phyloP scores from a whole-genome alignment of 495 filamentous ascomycete genomes.

The Xylaria acuta region DNA sequence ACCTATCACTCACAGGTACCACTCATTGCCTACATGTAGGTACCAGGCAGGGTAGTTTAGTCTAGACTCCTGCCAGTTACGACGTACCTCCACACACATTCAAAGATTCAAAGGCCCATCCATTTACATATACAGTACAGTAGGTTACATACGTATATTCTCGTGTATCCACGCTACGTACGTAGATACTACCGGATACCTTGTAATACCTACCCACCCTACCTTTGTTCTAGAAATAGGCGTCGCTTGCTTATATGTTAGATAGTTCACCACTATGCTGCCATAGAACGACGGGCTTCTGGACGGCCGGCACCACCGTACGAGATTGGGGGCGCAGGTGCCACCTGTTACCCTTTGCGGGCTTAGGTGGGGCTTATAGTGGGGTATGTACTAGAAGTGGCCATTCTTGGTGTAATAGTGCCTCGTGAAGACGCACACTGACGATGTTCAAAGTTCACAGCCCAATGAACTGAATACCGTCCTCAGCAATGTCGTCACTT shows the following conservation, averaged over 20 bases:
- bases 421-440: neutral
- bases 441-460: slow-evolving; percentile 2
- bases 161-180: neutral
- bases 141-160: neutral
- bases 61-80: neutral
- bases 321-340: slow-evolving; percentile 16
- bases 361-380: neutral
- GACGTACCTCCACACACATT: neutral
- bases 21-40: too few relatives aligned
- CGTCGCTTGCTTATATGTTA: neutral
- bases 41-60: neutral
- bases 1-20: neutral
- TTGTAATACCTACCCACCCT: neutral
- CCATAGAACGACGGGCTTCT: neutral
- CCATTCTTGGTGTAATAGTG: neutral
- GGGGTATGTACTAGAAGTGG: slow-evolving; percentile 5
- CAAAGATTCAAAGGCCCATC: too few relatives aligned
- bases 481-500: slow-evolving; percentile 12
- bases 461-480: neutral
- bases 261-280: neutral
- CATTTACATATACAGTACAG: neutral
- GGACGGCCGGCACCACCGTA: slow-evolving; percentile 4
- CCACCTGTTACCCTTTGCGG: neutral
- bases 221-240: slow-evolving; percentile 17
- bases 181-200: neutral